A percentile compares a stretch with the other conserved stretches of the same genome.
Conservation (phyloP, 176 grass and related monocot species). For the Carex littledalei region DNA sequence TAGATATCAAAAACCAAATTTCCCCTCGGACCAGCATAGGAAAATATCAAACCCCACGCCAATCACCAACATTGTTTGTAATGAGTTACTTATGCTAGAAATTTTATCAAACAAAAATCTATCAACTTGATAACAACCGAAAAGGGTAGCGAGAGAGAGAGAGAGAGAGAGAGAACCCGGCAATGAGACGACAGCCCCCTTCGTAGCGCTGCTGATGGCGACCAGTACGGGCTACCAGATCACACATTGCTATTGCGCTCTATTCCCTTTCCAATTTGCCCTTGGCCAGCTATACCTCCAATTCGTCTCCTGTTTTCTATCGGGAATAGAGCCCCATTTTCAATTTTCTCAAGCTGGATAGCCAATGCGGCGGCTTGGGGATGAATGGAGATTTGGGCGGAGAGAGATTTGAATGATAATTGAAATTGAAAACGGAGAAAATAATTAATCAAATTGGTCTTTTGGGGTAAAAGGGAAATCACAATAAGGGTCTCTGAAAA, state of each 20-base stretch:
- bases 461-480: conserved; percentile 3
- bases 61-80: background rate
- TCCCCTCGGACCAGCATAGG: background rate
- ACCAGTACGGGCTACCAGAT: conserved; percentile 95
- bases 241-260: conserved; percentile 56
- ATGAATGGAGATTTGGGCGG: conserved; percentile 21
- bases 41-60: background rate
- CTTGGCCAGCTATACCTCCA: background rate
- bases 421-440: conserved; percentile 14
- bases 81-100: background rate
- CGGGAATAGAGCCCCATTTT: conserved; percentile 18
- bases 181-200: conserved; percentile 72
- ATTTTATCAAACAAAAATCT: conserved; percentile 16
- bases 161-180: conserved; percentile 44
- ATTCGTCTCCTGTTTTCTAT: background rate
- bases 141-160: background rate
- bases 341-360: background rate
- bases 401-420: conserved; percentile 22
- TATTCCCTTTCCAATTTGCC: background rate
- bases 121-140: background rate
- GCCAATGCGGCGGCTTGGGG: conserved; percentile 18
- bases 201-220: conserved; percentile 99
- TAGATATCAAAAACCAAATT: background rate
- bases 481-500: background rate
- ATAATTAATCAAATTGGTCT: conserved; percentile 1